Percentiles rank a stretch among this genome's conserved stretches.
phyloP scores from a whole-genome alignment of 2,329 filamentous ascomycete genomes.

The Ophiostoma sp. region DNA sequence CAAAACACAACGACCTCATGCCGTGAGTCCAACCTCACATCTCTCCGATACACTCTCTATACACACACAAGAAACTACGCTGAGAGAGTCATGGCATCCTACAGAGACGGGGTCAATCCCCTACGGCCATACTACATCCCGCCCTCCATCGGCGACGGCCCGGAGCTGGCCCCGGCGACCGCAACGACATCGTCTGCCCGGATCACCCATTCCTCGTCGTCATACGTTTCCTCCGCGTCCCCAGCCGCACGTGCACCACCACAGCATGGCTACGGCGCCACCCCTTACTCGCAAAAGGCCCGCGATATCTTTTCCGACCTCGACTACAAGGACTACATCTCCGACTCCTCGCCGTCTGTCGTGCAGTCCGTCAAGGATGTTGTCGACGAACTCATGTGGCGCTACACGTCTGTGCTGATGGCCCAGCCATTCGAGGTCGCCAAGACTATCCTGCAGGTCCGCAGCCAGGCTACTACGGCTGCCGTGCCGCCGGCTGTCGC shows the following conservation, averaged over 20 bases:
- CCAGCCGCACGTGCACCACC: conserved; percentile 37
- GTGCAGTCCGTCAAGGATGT: conserved; percentile 70
- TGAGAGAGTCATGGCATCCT: conserved; percentile 38
- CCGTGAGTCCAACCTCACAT: background rate
- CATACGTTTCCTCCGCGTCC: background rate
- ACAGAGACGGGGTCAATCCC: conserved; percentile 52
- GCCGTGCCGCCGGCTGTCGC: background rate
- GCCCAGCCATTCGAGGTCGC: conserved; percentile 96
- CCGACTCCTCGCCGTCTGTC: conserved; percentile 68
- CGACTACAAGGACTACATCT: conserved; percentile 83
- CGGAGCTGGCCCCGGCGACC: conserved; percentile 31
- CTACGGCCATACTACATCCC: conserved; percentile 66
- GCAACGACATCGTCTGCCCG: conserved; percentile 33
- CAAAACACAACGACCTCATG: conserved; percentile 12
- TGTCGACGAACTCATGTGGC: conserved; percentile 81
- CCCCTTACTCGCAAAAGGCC: conserved; percentile 56
- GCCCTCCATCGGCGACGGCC: conserved; percentile 48
- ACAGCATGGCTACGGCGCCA: conserved; percentile 41
- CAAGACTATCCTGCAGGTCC: conserved; percentile 84
- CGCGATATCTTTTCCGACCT: conserved; percentile 84
- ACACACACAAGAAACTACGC: background rate
- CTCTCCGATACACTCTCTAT: background rate
- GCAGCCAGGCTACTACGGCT: conserved; percentile 45
- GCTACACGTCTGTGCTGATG: conserved; percentile 82
- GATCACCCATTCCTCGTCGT: background rate